phyloP scores from a whole-genome alignment of 176 grass and related monocot species.

The Eragrostis curvula region DNA sequence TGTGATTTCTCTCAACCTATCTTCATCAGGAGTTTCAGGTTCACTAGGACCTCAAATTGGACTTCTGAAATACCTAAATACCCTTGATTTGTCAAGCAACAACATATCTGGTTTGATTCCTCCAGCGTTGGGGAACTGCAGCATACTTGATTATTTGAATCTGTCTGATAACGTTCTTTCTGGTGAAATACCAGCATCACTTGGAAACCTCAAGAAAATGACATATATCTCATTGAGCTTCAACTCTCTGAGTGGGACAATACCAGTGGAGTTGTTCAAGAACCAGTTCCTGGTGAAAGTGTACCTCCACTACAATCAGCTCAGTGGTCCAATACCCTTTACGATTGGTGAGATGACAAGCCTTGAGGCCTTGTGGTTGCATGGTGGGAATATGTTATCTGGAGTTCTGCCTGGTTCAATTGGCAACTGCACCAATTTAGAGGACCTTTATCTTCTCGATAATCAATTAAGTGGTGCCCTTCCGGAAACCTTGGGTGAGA shows the following conservation, averaged over 20 bases:
- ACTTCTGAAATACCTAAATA: constrained; percentile 32
- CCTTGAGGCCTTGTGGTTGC: constrained; percentile 51
- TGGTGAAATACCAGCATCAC: constrained; percentile 65
- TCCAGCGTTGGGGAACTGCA: constrained; percentile 63
- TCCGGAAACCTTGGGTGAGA: constrained; percentile 48
- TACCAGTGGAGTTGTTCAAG: constrained; percentile 65
- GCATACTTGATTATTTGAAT: constrained; percentile 53
- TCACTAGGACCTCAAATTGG: constrained; percentile 62
- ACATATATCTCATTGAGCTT: constrained; percentile 33
- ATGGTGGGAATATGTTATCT: constrained; percentile 46
- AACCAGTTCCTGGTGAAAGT: constrained; percentile 45
- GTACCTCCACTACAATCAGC: constrained; percentile 54
- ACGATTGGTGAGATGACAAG: constrained; percentile 46
- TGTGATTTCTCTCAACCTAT: constrained; percentile 53
- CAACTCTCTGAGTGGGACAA: constrained; percentile 57
- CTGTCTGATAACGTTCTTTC: constrained; percentile 63
- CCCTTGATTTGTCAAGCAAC: constrained; percentile 35
- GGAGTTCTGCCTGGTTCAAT: constrained; percentile 69
- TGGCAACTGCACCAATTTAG: constrained; percentile 66
- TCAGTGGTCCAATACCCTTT: constrained; percentile 60
- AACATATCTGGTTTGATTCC: constrained; percentile 60
- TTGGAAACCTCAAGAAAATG: constrained; percentile 57
- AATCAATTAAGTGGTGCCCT: constrained; percentile 74
- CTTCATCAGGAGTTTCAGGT: constrained; percentile 48
- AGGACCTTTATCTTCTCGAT: constrained; percentile 48